Evolutionary conservation across 2,329 filamentous ascomycete genomes (phyloP), one percentile per base, ranked within the genome.

Genomic region (Ascochyta pisi): DNA sequence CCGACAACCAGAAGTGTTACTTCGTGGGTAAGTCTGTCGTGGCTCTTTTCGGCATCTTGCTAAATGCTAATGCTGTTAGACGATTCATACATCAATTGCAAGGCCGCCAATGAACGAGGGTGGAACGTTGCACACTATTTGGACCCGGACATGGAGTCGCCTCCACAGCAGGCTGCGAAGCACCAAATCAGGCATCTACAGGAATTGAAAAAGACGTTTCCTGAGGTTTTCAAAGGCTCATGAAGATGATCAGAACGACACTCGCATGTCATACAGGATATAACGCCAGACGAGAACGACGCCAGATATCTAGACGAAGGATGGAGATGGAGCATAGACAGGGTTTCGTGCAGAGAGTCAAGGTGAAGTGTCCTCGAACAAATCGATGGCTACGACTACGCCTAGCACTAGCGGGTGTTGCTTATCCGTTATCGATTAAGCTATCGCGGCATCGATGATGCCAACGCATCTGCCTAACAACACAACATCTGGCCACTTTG

Each of bases 61-160:
- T 5, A 1, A n/a, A 19, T 46, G 24, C 60, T 71, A 23, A 71
- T 22, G 2, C 0, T 12, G 10, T n/a, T 26, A 92, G 95, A 99
- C 72, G 95, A 99, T 73, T 96, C 92, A 0, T 86, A 86, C 54
- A 76, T 88, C 61, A 99, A 99, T 72, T 96, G 91, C 73, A 84
- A 82, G 62, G 87, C 87, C 59, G 91, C 92, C 0, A 83, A 89
- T 62, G 85, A 86, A 31, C 83, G 93, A 60, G 95, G 95, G 19
- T 99, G 95, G 95, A 91, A 86, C 12, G 86, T 89, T 0, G 90
- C 85, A 6, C 95, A 98, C 76, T 83, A 97, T 22, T 86, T 98
- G 6, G 95, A 98, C 72, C 86, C 90, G 33, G 85, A 84, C 6
- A 81, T 92, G 31, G 78, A 84, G 15, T 73, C 83, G 9, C 93